Evolutionary conservation across 108 stramenopile genomes (phyloP).

Genomic region (Nitzschia palea): DNA sequence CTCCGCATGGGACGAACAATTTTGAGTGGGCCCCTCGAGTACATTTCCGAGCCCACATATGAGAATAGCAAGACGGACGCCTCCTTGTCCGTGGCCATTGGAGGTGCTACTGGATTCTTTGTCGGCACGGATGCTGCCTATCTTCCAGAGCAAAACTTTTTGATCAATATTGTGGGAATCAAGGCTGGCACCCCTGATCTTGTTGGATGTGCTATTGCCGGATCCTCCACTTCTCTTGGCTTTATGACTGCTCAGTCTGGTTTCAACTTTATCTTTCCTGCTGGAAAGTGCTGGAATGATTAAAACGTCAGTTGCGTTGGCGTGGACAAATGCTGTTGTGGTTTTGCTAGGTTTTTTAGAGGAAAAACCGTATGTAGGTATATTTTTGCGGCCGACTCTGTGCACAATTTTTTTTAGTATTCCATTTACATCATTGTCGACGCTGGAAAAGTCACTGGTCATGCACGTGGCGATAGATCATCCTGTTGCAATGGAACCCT

Average conservation of each 20-base stretch:
- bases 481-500: too few species aligned
- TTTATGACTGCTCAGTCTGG: constrained; percentile 62
- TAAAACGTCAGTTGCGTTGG: too few species aligned
- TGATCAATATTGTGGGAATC: constrained; percentile 76
- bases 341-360: too few species aligned
- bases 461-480: too few species aligned
- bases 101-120: constrained; percentile 85
- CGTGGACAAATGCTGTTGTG: too few species aligned
- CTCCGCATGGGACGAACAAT: constrained; percentile 61
- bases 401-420: too few species aligned
- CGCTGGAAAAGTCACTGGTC: too few species aligned
- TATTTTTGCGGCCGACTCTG: too few species aligned
- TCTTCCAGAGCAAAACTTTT: constrained; percentile 80
- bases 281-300: constrained; percentile 81
- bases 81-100: constrained; percentile 64
- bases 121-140: constrained; percentile 85
- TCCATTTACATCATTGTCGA: too few species aligned
- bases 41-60: constrained; percentile 68
- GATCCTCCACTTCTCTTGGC: constrained; percentile 71
- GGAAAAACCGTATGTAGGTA: too few species aligned
- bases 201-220: constrained; percentile 71
- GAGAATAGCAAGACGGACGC: constrained; percentile 68
- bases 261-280: constrained; percentile 64
- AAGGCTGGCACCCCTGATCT: constrained; percentile 55
- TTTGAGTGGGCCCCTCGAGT: constrained; percentile 41